phyloP scores from a whole-genome alignment of 2,329 filamentous ascomycete species.

The Penicillium sp. region DNA sequence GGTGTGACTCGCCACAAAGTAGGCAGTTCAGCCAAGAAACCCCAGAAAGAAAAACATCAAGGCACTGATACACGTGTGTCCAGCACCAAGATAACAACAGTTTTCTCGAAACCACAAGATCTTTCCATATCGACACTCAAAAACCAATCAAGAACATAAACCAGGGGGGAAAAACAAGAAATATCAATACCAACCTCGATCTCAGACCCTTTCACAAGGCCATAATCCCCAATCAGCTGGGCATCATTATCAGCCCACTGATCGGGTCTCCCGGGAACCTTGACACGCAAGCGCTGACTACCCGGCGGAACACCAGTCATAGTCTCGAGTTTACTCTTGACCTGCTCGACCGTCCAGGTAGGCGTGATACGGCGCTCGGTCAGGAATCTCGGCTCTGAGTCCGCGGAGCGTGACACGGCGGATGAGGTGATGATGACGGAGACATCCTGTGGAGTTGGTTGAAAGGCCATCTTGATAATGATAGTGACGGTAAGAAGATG shows the following conservation, averaged over 20 bases:
- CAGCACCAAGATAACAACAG: not conserved
- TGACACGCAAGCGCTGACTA: conserved; percentile 75
- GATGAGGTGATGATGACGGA: conserved; percentile 46
- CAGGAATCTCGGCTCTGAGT: conserved; percentile 49
- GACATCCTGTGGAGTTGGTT: conserved; percentile 44
- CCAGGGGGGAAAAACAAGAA: not conserved
- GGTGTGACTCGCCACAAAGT: too few relatives aligned
- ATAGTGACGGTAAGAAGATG: not conserved
- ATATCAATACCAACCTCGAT: conserved; percentile 43
- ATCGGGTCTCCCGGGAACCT: conserved; percentile 63
- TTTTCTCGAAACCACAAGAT: not conserved
- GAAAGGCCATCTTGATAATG: conserved; percentile 37
- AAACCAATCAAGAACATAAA: conserved; percentile 6
- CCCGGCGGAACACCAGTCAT: conserved; percentile 88
- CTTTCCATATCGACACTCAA: not conserved
- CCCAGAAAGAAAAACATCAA: not conserved
- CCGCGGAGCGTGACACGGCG: conserved; percentile 16
- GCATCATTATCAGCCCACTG: conserved; percentile 73
- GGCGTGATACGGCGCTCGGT: conserved; percentile 92
- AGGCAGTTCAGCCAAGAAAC: not conserved
- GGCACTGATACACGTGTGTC: not conserved
- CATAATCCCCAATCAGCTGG: conserved; percentile 59
- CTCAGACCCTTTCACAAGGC: conserved; percentile 46
- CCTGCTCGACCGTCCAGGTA: conserved; percentile 81
- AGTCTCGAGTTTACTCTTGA: conserved; percentile 87